Evolutionary conservation across 2,329 filamentous ascomycete genomes (phyloP).

Genomic region (Alternaria dauci): DNA sequence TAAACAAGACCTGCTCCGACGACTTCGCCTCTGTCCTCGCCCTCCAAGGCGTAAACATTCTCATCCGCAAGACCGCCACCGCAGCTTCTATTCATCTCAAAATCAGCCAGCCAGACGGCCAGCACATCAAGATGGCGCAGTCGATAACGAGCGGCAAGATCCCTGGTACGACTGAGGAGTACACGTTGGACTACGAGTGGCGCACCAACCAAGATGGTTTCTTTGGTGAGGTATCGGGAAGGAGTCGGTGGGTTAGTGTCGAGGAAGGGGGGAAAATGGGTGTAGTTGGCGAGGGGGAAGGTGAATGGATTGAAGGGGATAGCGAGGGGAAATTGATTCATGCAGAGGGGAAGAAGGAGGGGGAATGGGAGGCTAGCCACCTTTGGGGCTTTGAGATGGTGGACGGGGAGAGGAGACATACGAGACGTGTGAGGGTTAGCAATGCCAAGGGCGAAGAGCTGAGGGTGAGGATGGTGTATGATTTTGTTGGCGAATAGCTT

Average conservation of each 20-base stretch:
- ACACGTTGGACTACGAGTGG: conserved; percentile 23
- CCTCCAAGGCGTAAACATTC: conserved; percentile 20
- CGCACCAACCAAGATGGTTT: conserved; percentile 23
- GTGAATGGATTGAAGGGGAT: conserved; percentile 21
- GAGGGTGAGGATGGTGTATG: conserved; percentile 20
- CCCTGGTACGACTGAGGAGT: conserved; percentile 22
- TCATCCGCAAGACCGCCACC: conserved; percentile 21
- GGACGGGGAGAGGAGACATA: conserved; percentile 18
- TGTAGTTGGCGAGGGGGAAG: conserved; percentile 6
- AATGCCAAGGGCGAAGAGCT: conserved; percentile 19
- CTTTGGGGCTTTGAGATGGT: conserved; percentile 26
- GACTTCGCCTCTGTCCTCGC: conserved; percentile 24
- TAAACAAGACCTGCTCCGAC: conserved; percentile 24
- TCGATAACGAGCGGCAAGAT: conserved; percentile 22
- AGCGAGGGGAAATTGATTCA: conserved; percentile 19
- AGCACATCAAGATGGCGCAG: conserved; percentile 22
- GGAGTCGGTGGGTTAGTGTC: conserved; percentile 22
- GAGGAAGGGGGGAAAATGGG: conserved; percentile 14
- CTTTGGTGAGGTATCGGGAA: conserved; percentile 21
- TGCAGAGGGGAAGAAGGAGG: conserved; percentile 18
- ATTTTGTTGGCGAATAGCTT: conserved; percentile 17
- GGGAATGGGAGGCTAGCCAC: conserved; percentile 22
- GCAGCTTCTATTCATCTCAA: conserved; percentile 24
- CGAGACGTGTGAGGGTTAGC: conserved; percentile 17
- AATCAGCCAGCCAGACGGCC: conserved; percentile 19